These are phyloP conservation scores for Lipomyces spencermartinsiae DNA, from an alignment of 805 yeast species.

Conservation along the genomic window DNA sequence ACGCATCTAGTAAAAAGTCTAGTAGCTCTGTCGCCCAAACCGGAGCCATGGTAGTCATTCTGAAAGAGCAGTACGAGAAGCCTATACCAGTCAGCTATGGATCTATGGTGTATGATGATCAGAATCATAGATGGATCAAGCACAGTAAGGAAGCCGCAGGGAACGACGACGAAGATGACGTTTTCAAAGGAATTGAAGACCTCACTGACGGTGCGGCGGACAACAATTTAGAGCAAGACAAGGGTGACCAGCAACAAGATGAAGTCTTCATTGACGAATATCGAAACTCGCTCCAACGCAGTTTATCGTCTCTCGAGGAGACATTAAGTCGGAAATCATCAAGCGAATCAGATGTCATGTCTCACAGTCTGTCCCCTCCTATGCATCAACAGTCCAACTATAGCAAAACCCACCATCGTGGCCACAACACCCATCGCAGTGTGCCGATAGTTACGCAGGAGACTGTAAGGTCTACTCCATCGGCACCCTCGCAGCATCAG, in stretches of 20 bases:
- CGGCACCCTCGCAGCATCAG: not conserved
- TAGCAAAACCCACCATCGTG: not conserved
- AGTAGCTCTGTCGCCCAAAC: constrained; percentile 13
- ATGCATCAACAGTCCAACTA: constrained; percentile 14
- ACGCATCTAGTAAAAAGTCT: constrained; percentile 15
- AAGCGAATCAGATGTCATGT: not conserved
- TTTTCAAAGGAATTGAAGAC: constrained; percentile 42
- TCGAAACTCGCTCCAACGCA: constrained; percentile 20
- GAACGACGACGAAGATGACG: constrained; percentile 37
- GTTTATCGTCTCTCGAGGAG: constrained; percentile 30
- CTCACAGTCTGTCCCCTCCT: constrained; percentile 21
- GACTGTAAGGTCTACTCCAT: not conserved
- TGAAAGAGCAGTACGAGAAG: constrained; percentile 26
- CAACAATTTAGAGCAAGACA: not conserved
- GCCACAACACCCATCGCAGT: not conserved
- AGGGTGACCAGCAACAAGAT: constrained; percentile 6
- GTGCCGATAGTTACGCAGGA: not conserved
- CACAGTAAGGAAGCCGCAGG: constrained; percentile 8
- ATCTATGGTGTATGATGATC: constrained; percentile 40
- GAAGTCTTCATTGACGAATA: constrained; percentile 27
- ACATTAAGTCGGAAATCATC: constrained; percentile 18
- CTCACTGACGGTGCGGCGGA: constrained; percentile 24
- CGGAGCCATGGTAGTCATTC: constrained; percentile 34
- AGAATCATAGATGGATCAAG: constrained; percentile 38
- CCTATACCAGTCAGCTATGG: constrained; percentile 32